phyloP scores from a whole-genome alignment of 1,139 yeast species.

The Saccharomyces hybrid region DNA sequence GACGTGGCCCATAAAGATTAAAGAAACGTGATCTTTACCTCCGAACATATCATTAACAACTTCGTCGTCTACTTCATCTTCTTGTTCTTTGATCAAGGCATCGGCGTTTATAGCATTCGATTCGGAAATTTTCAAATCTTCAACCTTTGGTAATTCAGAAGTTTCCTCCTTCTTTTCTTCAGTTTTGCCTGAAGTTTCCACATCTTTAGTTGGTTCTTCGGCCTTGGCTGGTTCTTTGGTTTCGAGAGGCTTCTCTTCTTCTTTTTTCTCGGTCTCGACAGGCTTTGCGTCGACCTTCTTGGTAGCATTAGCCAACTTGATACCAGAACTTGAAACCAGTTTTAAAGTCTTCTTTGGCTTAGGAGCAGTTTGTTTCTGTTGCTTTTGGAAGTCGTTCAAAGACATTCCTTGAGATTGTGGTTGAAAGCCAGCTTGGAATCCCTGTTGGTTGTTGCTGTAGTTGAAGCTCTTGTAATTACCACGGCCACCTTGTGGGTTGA shows the following conservation, averaged over 20 bases:
- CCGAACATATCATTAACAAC: conserved; percentile 90
- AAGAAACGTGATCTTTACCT: conserved; percentile 92
- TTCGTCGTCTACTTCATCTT: conserved; percentile 80
- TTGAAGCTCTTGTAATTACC: conserved; percentile 14
- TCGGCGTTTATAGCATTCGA: conserved; percentile 23
- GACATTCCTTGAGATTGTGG: conserved; percentile 61
- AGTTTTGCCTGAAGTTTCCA: conserved; percentile 10
- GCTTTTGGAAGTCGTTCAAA: conserved; percentile 75
- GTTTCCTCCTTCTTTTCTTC: conserved; percentile 10
- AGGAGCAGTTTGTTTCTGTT: conserved; percentile 24
- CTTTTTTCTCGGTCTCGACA: conserved; percentile 28
- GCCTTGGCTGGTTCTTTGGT: conserved; percentile 22
- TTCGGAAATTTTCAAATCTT: conserved; percentile 16
- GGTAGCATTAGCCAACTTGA: conserved; percentile 58
- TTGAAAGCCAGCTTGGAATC: conserved; percentile 26
- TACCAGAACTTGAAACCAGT: conserved; percentile 57
- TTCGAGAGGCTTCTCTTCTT: conserved; percentile 8
- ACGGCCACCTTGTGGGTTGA: conserved; percentile 14
- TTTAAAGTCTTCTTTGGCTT: conserved; percentile 61
- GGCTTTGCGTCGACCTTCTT: conserved; percentile 36
- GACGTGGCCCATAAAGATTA: conserved; percentile 98
- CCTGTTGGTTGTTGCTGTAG: conserved; percentile 16
- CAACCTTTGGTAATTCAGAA: conserved; percentile 19
- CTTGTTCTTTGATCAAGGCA: conserved; percentile 63
- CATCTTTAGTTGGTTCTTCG: conserved; percentile 8